Percentiles rank a stretch among this genome's conserved stretches.
Evolutionary conservation across 345 rosid genomes (phyloP).

Genomic region (Linum lewisii): DNA sequence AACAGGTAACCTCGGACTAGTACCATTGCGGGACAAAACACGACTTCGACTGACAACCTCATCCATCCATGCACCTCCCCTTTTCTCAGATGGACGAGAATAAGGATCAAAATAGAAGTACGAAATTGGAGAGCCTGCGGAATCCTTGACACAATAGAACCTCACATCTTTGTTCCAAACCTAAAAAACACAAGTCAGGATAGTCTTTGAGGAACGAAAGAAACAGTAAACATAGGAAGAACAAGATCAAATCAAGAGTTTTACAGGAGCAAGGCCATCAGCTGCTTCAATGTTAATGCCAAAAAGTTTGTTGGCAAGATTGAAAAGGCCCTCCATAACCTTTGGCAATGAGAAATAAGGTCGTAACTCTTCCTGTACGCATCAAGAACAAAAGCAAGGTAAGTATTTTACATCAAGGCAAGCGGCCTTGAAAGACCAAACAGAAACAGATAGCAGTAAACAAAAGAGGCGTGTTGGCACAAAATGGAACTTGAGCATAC

Average conservation of each 20-base stretch:
- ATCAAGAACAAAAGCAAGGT: slow-evolving; percentile 1
- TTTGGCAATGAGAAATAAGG: slow-evolving; percentile 86
- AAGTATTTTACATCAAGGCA: slow-evolving; percentile 1
- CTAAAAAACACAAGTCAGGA: slow-evolving; percentile 31
- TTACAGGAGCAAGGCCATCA: slow-evolving; percentile 92
- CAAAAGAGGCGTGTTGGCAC: neutral
- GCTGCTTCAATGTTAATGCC: slow-evolving; percentile 70
- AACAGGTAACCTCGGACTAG: slow-evolving; percentile 48
- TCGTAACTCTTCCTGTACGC: slow-evolving; percentile 70
- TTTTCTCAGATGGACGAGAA: slow-evolving; percentile 89
- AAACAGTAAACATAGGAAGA: slow-evolving; percentile 4
- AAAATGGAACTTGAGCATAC: neutral
- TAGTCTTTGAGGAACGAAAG: slow-evolving; percentile 5
- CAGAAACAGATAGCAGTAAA: neutral
- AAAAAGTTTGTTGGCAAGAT: slow-evolving; percentile 59
- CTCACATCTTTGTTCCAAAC: slow-evolving; percentile 83
- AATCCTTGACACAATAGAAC: slow-evolving; percentile 75
- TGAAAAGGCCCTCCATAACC: slow-evolving; percentile 79
- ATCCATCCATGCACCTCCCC: slow-evolving; percentile 89
- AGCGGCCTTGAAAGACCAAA: neutral
- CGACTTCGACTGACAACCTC: slow-evolving; percentile 78
- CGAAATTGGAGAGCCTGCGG: slow-evolving; percentile 66
- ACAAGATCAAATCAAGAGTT: slow-evolving; percentile 3
- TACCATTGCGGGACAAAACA: slow-evolving; percentile 47
- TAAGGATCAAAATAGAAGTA: slow-evolving; percentile 96